Percentiles rank a stretch among this genome's conserved stretches.
Conservation (phyloP, 2,329 filamentous ascomycete genomes). For the Paracamarosporium sp. region DNA sequence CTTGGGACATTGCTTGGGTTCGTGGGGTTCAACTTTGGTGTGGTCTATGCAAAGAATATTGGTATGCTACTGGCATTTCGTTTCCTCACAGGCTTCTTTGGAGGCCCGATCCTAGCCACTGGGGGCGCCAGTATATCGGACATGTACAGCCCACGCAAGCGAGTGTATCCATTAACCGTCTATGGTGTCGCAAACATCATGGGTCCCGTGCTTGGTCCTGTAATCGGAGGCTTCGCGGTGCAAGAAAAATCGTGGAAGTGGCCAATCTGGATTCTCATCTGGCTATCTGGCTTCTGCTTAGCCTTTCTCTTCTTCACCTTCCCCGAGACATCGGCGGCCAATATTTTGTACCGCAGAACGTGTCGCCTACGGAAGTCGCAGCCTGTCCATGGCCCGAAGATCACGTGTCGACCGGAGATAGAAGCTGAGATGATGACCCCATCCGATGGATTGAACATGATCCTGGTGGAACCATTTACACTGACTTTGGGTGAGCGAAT, state of each 20-base stretch:
- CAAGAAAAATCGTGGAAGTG: background rate
- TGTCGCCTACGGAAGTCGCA: conserved; percentile 48
- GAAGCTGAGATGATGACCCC: conserved; percentile 43
- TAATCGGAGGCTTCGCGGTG: background rate
- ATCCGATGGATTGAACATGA: conserved; percentile 36
- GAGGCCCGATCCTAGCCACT: background rate
- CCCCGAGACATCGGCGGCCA: conserved; percentile 49
- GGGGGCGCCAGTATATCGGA: background rate
- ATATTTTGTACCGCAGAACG: conserved; percentile 52
- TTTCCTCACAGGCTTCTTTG: background rate
- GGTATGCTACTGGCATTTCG: background rate
- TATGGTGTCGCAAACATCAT: too few relatives aligned
- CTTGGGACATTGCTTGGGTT: background rate
- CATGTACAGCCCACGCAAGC: background rate
- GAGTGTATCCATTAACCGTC: background rate
- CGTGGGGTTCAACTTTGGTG: background rate
- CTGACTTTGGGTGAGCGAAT: conserved; percentile 53
- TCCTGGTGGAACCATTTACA: conserved; percentile 52
- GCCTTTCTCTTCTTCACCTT: conserved; percentile 51
- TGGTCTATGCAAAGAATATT: background rate
- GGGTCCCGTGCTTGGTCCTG: background rate
- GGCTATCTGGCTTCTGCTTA: conserved; percentile 49
- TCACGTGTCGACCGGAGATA: conserved; percentile 52
- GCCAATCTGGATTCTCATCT: conserved; percentile 40
- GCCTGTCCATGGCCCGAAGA: conserved; percentile 46